Conservation (phyloP, 768 basidiomycete genomes). For the Daedaleopsis nitida region DNA sequence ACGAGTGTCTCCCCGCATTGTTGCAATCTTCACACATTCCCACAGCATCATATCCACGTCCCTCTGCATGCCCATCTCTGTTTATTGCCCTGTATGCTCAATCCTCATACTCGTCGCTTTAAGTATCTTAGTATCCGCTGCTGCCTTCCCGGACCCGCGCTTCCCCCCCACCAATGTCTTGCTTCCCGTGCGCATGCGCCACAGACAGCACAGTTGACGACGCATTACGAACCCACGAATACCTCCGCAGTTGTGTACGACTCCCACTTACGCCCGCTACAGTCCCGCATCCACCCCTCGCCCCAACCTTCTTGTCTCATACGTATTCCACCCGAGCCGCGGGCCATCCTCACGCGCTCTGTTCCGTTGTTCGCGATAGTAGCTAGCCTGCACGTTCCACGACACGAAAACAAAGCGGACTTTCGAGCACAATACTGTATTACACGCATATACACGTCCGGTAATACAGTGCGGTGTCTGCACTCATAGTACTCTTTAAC, state of each 20-base stretch:
- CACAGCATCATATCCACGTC: not conserved
- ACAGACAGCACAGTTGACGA: no score
- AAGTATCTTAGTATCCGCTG: not conserved
- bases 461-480: not conserved
- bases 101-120: not conserved
- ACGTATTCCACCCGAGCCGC: no score
- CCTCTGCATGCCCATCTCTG: slow-evolving; percentile 17
- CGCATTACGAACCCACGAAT: no score
- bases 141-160: not conserved
- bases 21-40: not conserved
- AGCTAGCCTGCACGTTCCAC: not conserved
- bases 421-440: not conserved
- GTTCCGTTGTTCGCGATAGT: not conserved
- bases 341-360: not conserved
- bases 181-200: no score
- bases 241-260: no score
- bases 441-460: not conserved
- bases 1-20: not conserved
- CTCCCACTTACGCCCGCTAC: no score
- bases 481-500: not conserved
- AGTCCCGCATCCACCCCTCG: no score
- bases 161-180: not conserved
- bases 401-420: not conserved
- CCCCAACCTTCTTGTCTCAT: no score
- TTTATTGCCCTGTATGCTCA: slow-evolving; percentile 14